Evolutionary conservation across 225 moss, liverwort and hornwort species (phyloP), one percentile per base, ranked within the genome.

Genomic region (Asterella californica): DNA sequence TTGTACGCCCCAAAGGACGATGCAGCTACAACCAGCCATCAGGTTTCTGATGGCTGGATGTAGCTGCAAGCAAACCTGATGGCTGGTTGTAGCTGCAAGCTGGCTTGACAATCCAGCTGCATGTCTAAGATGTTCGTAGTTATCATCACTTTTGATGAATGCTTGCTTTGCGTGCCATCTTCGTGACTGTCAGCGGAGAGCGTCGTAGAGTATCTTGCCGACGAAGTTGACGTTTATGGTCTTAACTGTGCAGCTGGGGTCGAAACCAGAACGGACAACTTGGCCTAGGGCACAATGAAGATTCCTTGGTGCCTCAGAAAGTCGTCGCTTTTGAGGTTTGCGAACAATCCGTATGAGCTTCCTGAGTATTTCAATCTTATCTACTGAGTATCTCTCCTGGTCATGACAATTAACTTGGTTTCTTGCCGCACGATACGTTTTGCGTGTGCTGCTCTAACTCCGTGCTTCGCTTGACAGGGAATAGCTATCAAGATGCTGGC

Each of bases 221-320:
- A 15, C 14, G 24, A 49, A 19, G 6, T 74, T 50, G 52, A 54
- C 74, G 52, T 53, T 19, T 52, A 5, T 30, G 3, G 15, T 18
- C 32, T 34, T 27, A 0, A 50, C 79, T 68, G 77, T 85, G 83
- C 36, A 96, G 96, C 83, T 96, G 96, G 96, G 96, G 96, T 22
- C 90, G 96, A 53, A 96, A 94, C 79, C 96, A 96, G 65, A 96
- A 94, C 87, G 96, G 96, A 37, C 96, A 96, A 77, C 88, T 96
- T n/a, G 96, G 96, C 45, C 86, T 96, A 29, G 94, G 94, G 54
- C 88, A 91, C 74, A 87, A 76, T n/a, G 92, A 91, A 19, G 96
- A 96, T 84, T 83, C 88, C 57, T 87, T 91, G 67, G 88, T 88
- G 59, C 96, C 96, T 7, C 88, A 87, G 75, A 96, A 90, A 86